phyloP scores from a whole-genome alignment of 352 stramenopile genomes.

The Aphanomyces euteiches region DNA sequence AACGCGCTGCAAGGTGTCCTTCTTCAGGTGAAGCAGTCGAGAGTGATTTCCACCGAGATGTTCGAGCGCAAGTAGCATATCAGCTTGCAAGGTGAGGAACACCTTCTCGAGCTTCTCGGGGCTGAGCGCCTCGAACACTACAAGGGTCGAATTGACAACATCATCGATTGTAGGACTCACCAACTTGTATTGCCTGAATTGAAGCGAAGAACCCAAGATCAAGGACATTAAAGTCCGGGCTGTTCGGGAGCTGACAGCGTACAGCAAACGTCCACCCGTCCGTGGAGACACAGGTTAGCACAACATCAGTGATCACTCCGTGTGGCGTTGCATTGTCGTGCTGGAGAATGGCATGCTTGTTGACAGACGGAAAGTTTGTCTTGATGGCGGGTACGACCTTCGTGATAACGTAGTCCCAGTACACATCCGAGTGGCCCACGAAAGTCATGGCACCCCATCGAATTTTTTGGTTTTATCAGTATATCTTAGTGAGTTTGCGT shows the following conservation, averaged over 20 bases:
- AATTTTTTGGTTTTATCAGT: too few species aligned
- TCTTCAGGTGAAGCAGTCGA: constrained; percentile 11
- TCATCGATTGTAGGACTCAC: background rate
- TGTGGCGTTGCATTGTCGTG: constrained; percentile 37
- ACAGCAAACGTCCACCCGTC: constrained; percentile 33
- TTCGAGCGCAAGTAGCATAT: background rate
- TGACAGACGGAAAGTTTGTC: constrained; percentile 15
- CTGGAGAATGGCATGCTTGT: constrained; percentile 25
- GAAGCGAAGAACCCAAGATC: too few species aligned
- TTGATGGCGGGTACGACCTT: constrained; percentile 35
- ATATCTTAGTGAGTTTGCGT: too few species aligned
- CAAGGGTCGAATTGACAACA: background rate
- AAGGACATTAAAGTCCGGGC: background rate
- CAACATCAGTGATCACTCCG: constrained; percentile 26
- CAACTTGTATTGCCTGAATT: background rate
- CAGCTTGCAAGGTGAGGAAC: constrained; percentile 17
- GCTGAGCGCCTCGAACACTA: background rate
- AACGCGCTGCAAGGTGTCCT: constrained; percentile 33
- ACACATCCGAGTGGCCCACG: constrained; percentile 16
- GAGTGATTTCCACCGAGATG: background rate
- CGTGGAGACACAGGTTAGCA: constrained; percentile 11
- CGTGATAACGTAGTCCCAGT: constrained; percentile 31
- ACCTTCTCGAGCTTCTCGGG: constrained; percentile 14
- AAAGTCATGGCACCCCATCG: too few species aligned
- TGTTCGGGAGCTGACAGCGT: background rate